These are phyloP conservation scores for Glomus cerebriforme DNA, from an alignment of 192 early-diverging fungal genomes.

Conservation along the genomic window DNA sequence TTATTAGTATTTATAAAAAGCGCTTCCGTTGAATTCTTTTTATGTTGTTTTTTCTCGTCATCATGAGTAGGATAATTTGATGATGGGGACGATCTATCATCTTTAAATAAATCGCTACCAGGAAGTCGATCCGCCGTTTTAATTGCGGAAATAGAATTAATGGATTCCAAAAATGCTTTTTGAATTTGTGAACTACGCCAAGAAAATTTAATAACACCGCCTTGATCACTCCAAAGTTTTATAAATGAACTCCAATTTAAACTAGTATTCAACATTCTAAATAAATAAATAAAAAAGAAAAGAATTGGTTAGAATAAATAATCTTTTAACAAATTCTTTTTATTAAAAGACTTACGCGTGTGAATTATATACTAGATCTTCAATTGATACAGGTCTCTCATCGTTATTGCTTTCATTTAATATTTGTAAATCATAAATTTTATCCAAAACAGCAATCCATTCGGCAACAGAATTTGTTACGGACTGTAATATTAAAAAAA, in stretches of 20 bases:
- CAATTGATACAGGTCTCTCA: not conserved
- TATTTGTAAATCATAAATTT: not conserved
- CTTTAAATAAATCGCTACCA: not conserved
- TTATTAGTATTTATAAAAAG: not conserved
- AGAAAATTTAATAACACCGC: not conserved
- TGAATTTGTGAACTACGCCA: not conserved
- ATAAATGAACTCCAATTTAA: conserved; percentile 2
- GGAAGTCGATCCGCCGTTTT: not conserved
- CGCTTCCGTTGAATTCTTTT: not conserved
- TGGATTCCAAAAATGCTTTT: not conserved
- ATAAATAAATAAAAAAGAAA: not conserved
- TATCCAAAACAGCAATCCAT: not conserved
- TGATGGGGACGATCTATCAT: not conserved
- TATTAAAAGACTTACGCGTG: not conserved
- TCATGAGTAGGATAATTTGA: not conserved
- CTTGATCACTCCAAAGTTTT: conserved; percentile 1
- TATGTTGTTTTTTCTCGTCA: not conserved
- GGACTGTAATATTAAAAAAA: not conserved
- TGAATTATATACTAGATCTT: conserved; percentile 7
- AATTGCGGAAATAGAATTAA: not conserved
- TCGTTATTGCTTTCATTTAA: not conserved
- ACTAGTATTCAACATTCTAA: not conserved
- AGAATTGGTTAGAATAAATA: not conserved
- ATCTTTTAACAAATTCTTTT: not conserved
- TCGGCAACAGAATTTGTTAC: not conserved